These are phyloP conservation scores for Fragosphaeria purpurea DNA, from an alignment of 2,329 filamentous ascomycete species.

Conservation along the genomic window DNA sequence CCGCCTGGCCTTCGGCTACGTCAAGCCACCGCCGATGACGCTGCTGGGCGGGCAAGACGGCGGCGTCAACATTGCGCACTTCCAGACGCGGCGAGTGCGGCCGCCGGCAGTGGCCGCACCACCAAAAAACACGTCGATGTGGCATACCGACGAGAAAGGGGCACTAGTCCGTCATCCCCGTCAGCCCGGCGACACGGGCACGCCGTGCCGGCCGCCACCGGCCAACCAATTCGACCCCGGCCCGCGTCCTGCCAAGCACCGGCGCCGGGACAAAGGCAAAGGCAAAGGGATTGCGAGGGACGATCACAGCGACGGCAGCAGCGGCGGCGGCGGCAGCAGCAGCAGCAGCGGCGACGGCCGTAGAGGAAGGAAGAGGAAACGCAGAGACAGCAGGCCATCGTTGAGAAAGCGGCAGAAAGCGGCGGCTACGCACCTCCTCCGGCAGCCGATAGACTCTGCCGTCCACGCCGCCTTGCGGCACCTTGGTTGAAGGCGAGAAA, in stretches of 20 bases:
- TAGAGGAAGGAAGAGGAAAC: no score
- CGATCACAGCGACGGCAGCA: neutral
- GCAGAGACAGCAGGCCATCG: no score
- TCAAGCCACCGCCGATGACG: constrained; percentile 7
- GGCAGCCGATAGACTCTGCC: neutral
- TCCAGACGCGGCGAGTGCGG: constrained; percentile 1
- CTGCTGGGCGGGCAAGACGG: constrained; percentile 6
- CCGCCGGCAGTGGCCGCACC: neutral
- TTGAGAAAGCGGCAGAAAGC: neutral
- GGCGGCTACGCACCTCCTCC: neutral
- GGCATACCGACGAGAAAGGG: no score
- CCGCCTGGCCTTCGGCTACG: constrained; percentile 10
- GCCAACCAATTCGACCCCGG: neutral
- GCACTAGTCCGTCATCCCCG: neutral
- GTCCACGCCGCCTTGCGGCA: neutral
- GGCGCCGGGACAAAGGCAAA: no score
- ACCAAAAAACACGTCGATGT: neutral
- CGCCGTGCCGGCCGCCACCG: neutral
- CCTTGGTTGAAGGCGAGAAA: neutral
- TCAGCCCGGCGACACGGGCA: constrained; percentile 1
- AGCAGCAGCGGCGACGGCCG: neutral
- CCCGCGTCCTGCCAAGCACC: no score
- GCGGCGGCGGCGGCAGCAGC: neutral
- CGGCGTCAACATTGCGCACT: constrained; percentile 4
- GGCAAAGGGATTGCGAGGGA: no score